phyloP scores from a whole-genome alignment of 2,329 filamentous ascomycete genomes.

The Uncinocarpus reesii region DNA sequence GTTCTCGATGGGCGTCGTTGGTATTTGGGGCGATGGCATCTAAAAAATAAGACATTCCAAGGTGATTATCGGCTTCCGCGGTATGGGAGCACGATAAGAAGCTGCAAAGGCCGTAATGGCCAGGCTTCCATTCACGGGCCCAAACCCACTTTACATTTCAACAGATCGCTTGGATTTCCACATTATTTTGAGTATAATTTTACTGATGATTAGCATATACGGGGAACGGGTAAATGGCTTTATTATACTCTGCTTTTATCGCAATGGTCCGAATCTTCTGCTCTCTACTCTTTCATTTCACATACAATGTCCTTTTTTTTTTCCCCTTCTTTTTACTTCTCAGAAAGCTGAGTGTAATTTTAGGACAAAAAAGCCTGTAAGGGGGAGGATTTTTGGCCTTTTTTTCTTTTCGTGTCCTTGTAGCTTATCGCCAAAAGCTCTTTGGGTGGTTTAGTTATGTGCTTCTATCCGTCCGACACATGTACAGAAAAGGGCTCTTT shows the following conservation, averaged over 20 bases:
- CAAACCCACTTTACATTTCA: background rate
- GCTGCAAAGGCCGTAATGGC: too few species aligned
- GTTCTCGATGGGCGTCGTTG: constrained; percentile 39
- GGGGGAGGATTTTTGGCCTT: background rate
- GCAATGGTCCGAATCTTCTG: background rate
- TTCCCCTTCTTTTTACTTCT: background rate
- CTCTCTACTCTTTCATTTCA: background rate
- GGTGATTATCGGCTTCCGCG: background rate
- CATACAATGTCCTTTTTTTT: background rate
- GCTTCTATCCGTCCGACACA: too few species aligned
- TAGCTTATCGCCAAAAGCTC: too few species aligned
- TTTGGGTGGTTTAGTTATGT: too few species aligned
- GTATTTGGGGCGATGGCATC: constrained; percentile 40
- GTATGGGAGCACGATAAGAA: background rate
- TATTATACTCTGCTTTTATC: background rate
- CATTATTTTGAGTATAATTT: background rate
- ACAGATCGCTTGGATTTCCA: too few species aligned
- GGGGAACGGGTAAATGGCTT: background rate
- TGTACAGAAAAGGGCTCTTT: too few species aligned
- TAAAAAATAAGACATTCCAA: constrained; percentile 15
- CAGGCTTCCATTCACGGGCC: too few species aligned
- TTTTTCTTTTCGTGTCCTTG: too few species aligned
- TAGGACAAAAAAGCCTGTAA: background rate
- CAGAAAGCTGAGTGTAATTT: background rate
- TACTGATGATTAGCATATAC: background rate